These are phyloP conservation scores for Pseudocercospora eumusae DNA, from an alignment of 2,329 filamentous ascomycete genomes.

Conservation along the genomic window DNA sequence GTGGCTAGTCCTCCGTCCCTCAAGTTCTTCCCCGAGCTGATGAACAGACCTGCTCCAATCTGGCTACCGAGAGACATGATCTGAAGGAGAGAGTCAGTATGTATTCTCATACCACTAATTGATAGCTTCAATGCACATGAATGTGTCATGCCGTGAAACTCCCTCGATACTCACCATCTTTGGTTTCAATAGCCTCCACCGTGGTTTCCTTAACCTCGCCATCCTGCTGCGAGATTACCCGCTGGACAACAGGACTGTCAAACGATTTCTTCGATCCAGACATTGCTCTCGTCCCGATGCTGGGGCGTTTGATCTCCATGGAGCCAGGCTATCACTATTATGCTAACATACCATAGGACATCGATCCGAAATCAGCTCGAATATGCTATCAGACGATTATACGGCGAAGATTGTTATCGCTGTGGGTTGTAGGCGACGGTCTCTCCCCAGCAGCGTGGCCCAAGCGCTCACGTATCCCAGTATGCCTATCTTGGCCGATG, in stretches of 20 bases:
- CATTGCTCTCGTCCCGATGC: constrained; percentile 7
- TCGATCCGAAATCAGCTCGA: not conserved
- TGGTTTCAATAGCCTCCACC: constrained; percentile 1
- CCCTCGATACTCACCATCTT: constrained; percentile 18
- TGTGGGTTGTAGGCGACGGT: not conserved
- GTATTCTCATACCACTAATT: not conserved
- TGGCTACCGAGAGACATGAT: constrained; percentile 36
- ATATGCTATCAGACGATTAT: not conserved
- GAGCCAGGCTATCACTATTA: not conserved
- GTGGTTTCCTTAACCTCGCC: constrained; percentile 6
- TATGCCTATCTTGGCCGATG: constrained; percentile 2
- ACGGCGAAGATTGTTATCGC: not conserved
- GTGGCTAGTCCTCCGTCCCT: constrained; percentile 51
- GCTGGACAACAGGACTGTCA: constrained; percentile 8
- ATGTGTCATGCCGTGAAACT: constrained; percentile 22
- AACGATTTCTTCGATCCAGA: constrained; percentile 7
- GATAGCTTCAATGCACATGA: constrained; percentile 15
- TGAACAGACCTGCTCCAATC: constrained; percentile 56
- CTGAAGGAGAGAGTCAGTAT: constrained; percentile 21
- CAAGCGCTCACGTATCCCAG: not conserved
- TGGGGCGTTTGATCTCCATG: not conserved
- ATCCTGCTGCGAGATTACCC: not conserved
- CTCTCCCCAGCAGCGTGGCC: not conserved
- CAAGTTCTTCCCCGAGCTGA: constrained; percentile 50
- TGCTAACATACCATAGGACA: not conserved